Conservation (phyloP, 2,329 filamentous ascomycete species). For the Colletotrichum endophyticum region DNA sequence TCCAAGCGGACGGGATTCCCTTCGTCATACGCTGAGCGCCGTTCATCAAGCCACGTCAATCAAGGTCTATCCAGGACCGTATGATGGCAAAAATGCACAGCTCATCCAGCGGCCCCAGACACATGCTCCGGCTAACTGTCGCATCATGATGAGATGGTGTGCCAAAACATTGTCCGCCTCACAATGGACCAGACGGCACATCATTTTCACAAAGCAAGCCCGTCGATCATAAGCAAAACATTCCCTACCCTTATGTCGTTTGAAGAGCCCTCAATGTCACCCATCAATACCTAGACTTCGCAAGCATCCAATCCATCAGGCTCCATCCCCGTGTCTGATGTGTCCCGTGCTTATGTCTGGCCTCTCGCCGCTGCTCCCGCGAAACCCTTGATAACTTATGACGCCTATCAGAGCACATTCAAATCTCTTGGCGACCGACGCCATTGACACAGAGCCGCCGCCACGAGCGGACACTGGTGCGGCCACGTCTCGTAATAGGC, state of each 20-base stretch:
- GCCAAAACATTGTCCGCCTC: slow-evolving; percentile 1
- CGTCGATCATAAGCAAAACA: not conserved
- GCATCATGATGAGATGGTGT: slow-evolving; percentile 14
- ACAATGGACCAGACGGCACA: not conserved
- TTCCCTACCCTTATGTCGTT: not conserved
- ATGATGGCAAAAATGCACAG: not conserved
- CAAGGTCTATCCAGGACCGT: not conserved
- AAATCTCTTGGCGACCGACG: not conserved
- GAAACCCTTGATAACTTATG: not conserved
- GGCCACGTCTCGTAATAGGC: not conserved
- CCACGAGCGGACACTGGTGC: not conserved
- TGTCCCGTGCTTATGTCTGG: not conserved
- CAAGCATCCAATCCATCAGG: not conserved
- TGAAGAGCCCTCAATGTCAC: not conserved
- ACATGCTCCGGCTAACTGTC: slow-evolving; percentile 11
- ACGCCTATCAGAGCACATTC: slow-evolving; percentile 4
- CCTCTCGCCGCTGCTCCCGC: not conserved
- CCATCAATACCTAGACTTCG: not conserved
- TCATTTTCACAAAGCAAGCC: not conserved
- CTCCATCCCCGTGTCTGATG: not conserved
- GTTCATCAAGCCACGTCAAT: not conserved
- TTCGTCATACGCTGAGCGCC: not conserved
- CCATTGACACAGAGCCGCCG: not conserved
- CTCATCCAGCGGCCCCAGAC: not conserved
- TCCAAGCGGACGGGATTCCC: slow-evolving; percentile 5